These are phyloP conservation scores for Phytophthora melonis DNA, from an alignment of 352 stramenopile species.

Conservation along the genomic window DNA sequence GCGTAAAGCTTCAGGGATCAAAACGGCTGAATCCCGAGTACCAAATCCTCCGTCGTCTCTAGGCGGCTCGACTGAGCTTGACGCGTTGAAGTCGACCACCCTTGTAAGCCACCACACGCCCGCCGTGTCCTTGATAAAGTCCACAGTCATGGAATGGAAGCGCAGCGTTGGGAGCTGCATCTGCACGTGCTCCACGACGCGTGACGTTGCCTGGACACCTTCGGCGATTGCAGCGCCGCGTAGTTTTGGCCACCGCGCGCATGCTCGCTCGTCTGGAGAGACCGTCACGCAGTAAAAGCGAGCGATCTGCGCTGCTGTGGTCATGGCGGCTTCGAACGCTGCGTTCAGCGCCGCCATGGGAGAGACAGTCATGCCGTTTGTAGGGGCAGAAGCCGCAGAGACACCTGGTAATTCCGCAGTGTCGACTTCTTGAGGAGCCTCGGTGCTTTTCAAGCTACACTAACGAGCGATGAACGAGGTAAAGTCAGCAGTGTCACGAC, in stretches of 20 bases:
- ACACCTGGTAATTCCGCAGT: neutral
- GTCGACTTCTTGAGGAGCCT: slow-evolving; percentile 24
- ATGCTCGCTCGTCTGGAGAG: slow-evolving; percentile 45
- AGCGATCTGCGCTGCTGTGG: slow-evolving; percentile 32
- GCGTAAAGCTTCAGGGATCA: slow-evolving; percentile 56
- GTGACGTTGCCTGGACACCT: slow-evolving; percentile 54
- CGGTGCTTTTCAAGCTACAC: slow-evolving; percentile 48
- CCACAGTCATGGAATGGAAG: slow-evolving; percentile 62
- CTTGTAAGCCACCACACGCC: slow-evolving; percentile 80
- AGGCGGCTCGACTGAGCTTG: slow-evolving; percentile 22
- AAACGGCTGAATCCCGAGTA: slow-evolving; percentile 48
- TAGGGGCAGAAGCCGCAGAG: neutral
- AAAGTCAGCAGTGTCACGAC: slow-evolving; percentile 13
- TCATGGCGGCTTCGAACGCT: slow-evolving; percentile 41
- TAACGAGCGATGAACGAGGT: slow-evolving; percentile 34
- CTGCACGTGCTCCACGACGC: slow-evolving; percentile 74
- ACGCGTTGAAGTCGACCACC: slow-evolving; percentile 63
- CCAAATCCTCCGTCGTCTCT: slow-evolving; percentile 21
- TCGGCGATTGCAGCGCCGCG: slow-evolving; percentile 65
- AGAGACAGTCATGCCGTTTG: slow-evolving; percentile 6
- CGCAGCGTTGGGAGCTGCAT: slow-evolving; percentile 65
- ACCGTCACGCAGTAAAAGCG: slow-evolving; percentile 53
- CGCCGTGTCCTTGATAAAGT: slow-evolving; percentile 75
- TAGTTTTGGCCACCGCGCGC: slow-evolving; percentile 58
- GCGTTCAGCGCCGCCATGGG: slow-evolving; percentile 33